phyloP scores from a whole-genome alignment of 768 basidiomycete species.

The Epithele typhae region DNA sequence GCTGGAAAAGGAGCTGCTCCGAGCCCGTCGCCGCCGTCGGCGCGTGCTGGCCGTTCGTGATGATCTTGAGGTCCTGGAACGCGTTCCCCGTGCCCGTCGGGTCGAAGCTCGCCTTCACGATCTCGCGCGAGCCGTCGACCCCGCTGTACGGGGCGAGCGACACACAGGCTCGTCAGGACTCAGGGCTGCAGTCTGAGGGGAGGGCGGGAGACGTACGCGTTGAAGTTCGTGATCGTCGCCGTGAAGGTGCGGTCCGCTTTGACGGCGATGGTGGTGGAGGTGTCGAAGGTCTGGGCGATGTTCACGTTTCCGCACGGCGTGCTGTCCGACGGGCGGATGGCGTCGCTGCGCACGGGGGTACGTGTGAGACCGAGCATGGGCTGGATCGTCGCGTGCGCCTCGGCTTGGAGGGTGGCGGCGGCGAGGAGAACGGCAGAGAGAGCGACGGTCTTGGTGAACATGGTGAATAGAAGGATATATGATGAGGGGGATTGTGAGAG shows the following conservation, averaged over 20 bases:
- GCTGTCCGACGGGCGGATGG: conserved; percentile 24
- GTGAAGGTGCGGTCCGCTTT: conserved; percentile 37
- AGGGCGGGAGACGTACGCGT: conserved; percentile 36
- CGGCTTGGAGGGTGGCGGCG: conserved; percentile 17
- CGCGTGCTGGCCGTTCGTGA: conserved; percentile 39
- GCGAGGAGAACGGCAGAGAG: conserved; percentile 25
- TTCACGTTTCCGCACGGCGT: conserved; percentile 40
- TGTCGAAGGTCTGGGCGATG: conserved; percentile 36
- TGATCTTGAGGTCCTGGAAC: conserved; percentile 34
- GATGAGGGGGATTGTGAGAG: too few species aligned
- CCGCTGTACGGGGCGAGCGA: conserved; percentile 34
- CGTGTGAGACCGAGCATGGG: conserved; percentile 37
- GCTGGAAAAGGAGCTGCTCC: conserved; percentile 36
- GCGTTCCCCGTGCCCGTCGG: conserved; percentile 30
- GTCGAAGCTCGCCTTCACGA: conserved; percentile 40
- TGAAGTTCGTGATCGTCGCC: conserved; percentile 41
- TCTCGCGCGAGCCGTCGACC: conserved; percentile 42
- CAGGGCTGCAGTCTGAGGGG: too few species aligned
- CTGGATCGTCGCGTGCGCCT: conserved; percentile 38
- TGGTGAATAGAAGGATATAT: conserved; percentile 5
- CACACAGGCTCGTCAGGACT: neutral
- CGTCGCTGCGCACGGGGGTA: conserved; percentile 22
- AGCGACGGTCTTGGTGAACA: conserved; percentile 23
- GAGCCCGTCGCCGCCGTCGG: conserved; percentile 32
- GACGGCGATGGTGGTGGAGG: conserved; percentile 24